Evolutionary conservation across 805 yeast species (phyloP), one percentile per base, ranked within the genome.

Genomic region (Lipomyces chichibuensis): DNA sequence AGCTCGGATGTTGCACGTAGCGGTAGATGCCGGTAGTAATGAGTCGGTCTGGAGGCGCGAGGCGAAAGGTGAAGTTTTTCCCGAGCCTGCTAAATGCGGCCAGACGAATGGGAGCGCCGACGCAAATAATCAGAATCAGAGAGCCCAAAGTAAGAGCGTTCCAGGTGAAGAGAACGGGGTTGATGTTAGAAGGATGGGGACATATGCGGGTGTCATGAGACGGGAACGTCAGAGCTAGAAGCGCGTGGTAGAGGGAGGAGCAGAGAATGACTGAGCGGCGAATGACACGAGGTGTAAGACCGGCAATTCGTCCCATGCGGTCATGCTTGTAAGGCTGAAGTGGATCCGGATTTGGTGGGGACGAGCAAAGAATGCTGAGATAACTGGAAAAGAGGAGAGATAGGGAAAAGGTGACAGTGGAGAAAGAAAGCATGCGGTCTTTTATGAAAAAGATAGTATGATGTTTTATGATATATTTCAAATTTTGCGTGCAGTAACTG

Each of bases 91-190:
- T 13, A 39, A 17, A 39, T 3, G 49, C 49, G 7, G 49, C 49
- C 49, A 39, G 49, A 17, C 49, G 49, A 39, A 39, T 39, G 13
- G 49, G 49, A 6, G 49, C 49, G 20, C 49, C 49, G n/a, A 13
- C 4, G 7, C 49, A 39, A 9, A 39, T 17, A 4, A 39, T 39
- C 14, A 39, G n/a, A 39, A 39, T 14, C n/a, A 39, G 13, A 17
- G 20, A 39, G 20, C 7, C 49, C 49, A 39, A 13, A 39, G 13
- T 39, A 39, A 9, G 23, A 39, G 49, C 20, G 49, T 39, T 39
- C 49, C 49, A 39, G 49, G 49, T 39, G 49, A 39, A 39, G 20
- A 39, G 49, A 39, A 39, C 49, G 49, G 49, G 49, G 23, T 39
- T 39, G n/a, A 39, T 11, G 20, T 39, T 11, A 2, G 49, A 39